Percentiles rank a stretch among this genome's conserved stretches.
These are phyloP conservation scores for Pichia sp. DNA, from an alignment of 1,139 yeast genomes.

Conservation along the genomic window DNA sequence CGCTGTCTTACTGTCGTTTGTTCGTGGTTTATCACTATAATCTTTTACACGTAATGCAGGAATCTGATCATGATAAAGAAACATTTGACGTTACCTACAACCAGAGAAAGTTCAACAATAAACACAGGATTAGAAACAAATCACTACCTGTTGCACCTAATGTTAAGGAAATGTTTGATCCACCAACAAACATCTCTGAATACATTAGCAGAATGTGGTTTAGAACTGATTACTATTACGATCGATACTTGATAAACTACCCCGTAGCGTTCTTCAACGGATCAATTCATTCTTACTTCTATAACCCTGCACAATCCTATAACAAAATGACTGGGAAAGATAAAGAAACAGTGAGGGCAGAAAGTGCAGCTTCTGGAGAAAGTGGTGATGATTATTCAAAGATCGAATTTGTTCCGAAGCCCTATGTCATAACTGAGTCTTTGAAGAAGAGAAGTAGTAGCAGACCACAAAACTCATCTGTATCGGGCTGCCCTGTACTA, in stretches of 20 bases:
- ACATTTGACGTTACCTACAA: constrained; percentile 22
- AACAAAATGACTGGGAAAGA: neutral
- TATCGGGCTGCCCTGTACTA: constrained; percentile 12
- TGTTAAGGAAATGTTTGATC: constrained; percentile 22
- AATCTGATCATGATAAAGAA: constrained; percentile 21
- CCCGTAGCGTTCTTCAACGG: constrained; percentile 21
- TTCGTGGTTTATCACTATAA: constrained; percentile 24
- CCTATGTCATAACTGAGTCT: constrained; percentile 15
- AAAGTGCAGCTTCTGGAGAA: neutral
- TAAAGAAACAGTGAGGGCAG: neutral
- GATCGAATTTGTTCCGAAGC: constrained; percentile 16
- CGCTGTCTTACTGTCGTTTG: constrained; percentile 19
- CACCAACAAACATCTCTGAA: constrained; percentile 21
- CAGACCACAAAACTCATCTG: neutral
- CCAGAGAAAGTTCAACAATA: constrained; percentile 22
- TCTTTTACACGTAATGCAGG: constrained; percentile 22
- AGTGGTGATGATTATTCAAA: neutral
- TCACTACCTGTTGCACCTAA: constrained; percentile 20
- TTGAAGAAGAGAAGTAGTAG: constrained; percentile 3
- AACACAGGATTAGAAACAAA: constrained; percentile 18
- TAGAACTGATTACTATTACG: constrained; percentile 31
- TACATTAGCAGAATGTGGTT: constrained; percentile 24
- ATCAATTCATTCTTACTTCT: constrained; percentile 6
- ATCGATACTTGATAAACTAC: constrained; percentile 28
- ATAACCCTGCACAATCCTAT: constrained; percentile 5